A percentile compares a stretch with the other conserved stretches of the same genome.
These are phyloP conservation scores for Calonectria montana DNA, from an alignment of 2,329 filamentous ascomycete genomes.

Conservation along the genomic window DNA sequence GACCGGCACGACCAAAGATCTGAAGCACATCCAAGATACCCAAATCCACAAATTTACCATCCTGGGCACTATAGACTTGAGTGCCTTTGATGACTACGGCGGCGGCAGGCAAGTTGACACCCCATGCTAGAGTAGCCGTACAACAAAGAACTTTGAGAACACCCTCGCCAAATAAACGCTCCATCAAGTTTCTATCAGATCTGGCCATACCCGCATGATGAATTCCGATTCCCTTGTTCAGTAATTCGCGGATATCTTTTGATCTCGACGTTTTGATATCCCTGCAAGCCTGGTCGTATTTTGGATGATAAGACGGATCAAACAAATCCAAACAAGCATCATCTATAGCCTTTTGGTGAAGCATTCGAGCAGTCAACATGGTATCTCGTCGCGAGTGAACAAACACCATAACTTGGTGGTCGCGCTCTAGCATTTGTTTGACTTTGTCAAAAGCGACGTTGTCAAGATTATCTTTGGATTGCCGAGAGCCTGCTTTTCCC, in stretches of 20 bases:
- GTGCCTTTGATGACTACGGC: constrained; percentile 99
- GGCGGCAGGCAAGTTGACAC: constrained; percentile 96
- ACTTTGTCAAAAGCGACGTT: constrained; percentile 92
- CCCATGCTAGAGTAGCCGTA: constrained; percentile 97
- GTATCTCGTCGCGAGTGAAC: constrained; percentile 98
- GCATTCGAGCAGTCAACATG: constrained; percentile 84
- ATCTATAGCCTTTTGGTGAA: constrained; percentile 88
- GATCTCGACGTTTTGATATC: constrained; percentile 90
- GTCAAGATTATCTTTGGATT: constrained; percentile 90
- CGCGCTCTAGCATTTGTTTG: constrained; percentile 87
- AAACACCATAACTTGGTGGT: constrained; percentile 99
- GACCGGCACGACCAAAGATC: constrained; percentile 97
- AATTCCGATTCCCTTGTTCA: constrained; percentile 91
- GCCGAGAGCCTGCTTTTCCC: constrained; percentile 84
- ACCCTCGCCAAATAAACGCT: constrained; percentile 88
- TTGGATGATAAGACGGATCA: constrained; percentile 81
- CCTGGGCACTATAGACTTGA: constrained; percentile 94
- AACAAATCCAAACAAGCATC: constrained; percentile 84
- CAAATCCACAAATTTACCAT: constrained; percentile 95
- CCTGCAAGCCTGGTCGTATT: constrained; percentile 81
- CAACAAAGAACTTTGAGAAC: constrained; percentile 98
- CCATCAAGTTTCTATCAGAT: constrained; percentile 94
- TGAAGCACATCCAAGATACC: constrained; percentile 97
- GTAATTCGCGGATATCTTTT: constrained; percentile 86
- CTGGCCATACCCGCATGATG: constrained; percentile 98